These are phyloP conservation scores for Kregervanrija delftensis DNA, from an alignment of 805 yeast species.

Conservation along the genomic window DNA sequence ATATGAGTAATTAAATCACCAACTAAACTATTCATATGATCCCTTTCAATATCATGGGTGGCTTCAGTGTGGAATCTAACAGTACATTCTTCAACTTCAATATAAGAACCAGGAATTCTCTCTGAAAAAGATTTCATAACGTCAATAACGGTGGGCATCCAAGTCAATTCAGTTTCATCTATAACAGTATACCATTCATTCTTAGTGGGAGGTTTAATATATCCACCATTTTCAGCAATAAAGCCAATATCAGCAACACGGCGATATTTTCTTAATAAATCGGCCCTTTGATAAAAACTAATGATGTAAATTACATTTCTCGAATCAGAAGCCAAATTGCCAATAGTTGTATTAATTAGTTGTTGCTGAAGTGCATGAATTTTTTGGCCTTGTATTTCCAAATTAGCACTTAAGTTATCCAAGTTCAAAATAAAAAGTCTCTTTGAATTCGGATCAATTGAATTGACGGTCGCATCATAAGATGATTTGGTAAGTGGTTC, in stretches of 20 bases:
- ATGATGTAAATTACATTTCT: conserved; percentile 65
- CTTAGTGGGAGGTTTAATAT: conserved; percentile 46
- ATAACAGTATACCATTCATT: conserved; percentile 58
- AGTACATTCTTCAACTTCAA: conserved; percentile 69
- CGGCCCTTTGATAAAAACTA: conserved; percentile 56
- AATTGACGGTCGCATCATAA: conserved; percentile 29
- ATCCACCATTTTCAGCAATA: conserved; percentile 89
- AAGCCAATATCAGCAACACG: conserved; percentile 68
- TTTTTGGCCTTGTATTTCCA: conserved; percentile 28
- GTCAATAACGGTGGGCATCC: conserved; percentile 54
- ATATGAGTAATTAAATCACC: conserved; percentile 85
- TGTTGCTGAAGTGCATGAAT: conserved; percentile 54
- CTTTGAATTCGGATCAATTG: conserved; percentile 22
- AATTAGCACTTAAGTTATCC: conserved; percentile 35
- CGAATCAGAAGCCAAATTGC: conserved; percentile 51
- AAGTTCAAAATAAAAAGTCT: conserved; percentile 47
- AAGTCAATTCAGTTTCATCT: conserved; percentile 44
- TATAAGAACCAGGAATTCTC: conserved; percentile 71
- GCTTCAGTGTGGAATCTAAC: conserved; percentile 70
- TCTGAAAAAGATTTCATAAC: conserved; percentile 58
- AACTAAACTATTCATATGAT: conserved; percentile 58
- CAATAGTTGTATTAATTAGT: conserved; percentile 48
- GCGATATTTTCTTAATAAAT: conserved; percentile 61
- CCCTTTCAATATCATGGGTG: conserved; percentile 51
- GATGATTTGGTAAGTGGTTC: conserved; percentile 25